Evolutionary conservation across 1,284 basidiomycete species (phyloP).

Genomic region (Rhizoctonia solani): DNA sequence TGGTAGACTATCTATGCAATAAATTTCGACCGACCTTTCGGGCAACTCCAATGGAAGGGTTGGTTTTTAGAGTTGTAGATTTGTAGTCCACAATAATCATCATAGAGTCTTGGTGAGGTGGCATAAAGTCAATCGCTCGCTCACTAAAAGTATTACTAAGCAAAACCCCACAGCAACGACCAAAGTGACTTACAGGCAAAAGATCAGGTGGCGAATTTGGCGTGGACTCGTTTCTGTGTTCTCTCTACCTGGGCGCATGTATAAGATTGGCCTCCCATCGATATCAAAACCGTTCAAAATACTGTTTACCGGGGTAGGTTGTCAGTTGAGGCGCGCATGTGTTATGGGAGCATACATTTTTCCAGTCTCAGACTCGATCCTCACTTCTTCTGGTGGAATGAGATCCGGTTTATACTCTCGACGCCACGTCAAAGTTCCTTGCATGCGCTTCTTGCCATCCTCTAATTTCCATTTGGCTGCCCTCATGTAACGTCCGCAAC

Average conservation of each 20-base stretch:
- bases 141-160: slow-evolving; percentile 57
- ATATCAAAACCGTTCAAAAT: slow-evolving; percentile 81
- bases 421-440: slow-evolving; percentile 78
- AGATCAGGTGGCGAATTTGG: slow-evolving; percentile 81
- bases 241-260: slow-evolving; percentile 81
- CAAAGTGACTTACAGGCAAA: slow-evolving; percentile 65
- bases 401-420: slow-evolving; percentile 80
- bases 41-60: slow-evolving; percentile 77
- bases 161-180: background rate
- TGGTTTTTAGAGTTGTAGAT: slow-evolving; percentile 75
- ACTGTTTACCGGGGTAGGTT: slow-evolving; percentile 55
- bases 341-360: slow-evolving; percentile 68
- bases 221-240: slow-evolving; percentile 76
- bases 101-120: slow-evolving; percentile 76
- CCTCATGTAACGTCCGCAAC: slow-evolving; percentile 78
- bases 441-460: slow-evolving; percentile 76
- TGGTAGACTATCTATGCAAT: background rate
- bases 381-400: slow-evolving; percentile 73
- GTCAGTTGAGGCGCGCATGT: background rate
- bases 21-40: slow-evolving; percentile 56
- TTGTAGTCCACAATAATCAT: slow-evolving; percentile 85
- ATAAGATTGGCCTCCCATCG: slow-evolving; percentile 79
- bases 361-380: slow-evolving; percentile 76
- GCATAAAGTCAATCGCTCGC: slow-evolving; percentile 84
- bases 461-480: slow-evolving; percentile 80